Evolutionary conservation across 768 basidiomycete species (phyloP).

Genomic region (Boletus rubescentipes): DNA sequence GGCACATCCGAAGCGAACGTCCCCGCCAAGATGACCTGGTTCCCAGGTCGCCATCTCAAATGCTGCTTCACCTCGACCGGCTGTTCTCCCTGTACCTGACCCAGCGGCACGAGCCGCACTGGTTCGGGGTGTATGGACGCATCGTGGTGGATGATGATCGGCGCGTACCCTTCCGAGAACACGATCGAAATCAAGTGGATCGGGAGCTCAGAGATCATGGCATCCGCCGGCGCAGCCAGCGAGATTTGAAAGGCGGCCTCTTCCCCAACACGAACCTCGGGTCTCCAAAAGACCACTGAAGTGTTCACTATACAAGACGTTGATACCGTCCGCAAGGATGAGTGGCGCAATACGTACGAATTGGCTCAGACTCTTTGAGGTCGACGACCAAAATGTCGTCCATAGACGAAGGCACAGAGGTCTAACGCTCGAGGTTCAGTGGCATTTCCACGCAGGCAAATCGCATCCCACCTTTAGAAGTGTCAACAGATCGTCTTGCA

Average conservation of each 20-base stretch:
- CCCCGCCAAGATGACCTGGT: constrained; percentile 60
- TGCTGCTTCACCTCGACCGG: constrained; percentile 34
- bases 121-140: constrained; percentile 12
- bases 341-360: constrained; percentile 47
- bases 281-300: constrained; percentile 68
- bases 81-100: constrained; percentile 45
- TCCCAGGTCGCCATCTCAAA: constrained; percentile 59
- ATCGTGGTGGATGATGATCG: constrained; percentile 53
- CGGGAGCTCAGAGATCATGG: constrained; percentile 55
- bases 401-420: constrained; percentile 61
- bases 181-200: constrained; percentile 60
- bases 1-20: constrained; percentile 52
- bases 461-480: constrained; percentile 58
- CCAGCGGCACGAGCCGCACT: constrained; percentile 35
- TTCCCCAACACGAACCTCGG: constrained; percentile 59
- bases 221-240: constrained; percentile 50
- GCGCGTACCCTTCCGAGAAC: constrained; percentile 50
- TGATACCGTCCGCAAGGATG: constrained; percentile 1
- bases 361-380: constrained; percentile 57
- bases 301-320: constrained; percentile 52
- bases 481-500: constrained; percentile 72
- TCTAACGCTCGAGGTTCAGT: constrained; percentile 42
- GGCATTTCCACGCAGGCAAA: background rate
- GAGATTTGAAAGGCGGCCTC: constrained; percentile 73
- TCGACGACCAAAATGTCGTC: constrained; percentile 61